phyloP scores from a whole-genome alignment of 1,284 basidiomycete species.

The Trichosporon asahii region DNA sequence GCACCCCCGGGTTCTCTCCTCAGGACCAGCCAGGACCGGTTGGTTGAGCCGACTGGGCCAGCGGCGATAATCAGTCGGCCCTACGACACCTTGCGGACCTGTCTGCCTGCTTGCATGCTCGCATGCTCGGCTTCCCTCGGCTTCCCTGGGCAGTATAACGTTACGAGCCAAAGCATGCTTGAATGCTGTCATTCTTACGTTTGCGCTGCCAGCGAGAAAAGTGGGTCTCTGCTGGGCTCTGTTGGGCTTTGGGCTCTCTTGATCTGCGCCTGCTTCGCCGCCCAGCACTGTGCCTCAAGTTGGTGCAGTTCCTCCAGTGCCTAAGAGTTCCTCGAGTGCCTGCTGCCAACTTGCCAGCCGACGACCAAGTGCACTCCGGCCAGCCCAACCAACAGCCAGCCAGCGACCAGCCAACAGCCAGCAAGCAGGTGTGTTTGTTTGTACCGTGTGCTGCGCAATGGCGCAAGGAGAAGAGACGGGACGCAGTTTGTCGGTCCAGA shows the following conservation, averaged over 20 bases:
- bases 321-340: background rate
- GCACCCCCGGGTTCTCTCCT: too few species aligned
- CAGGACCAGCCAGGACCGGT: too few species aligned
- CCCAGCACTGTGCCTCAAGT: too few species aligned
- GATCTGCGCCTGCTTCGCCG: too few species aligned
- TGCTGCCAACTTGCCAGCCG: background rate
- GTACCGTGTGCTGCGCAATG: background rate
- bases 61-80: too few species aligned
- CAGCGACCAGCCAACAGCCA: too few species aligned
- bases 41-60: too few species aligned
- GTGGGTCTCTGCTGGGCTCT: background rate
- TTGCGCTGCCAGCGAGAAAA: background rate
- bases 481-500: background rate
- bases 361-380: too few species aligned
- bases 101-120: too few species aligned
- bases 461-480: background rate
- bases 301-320: background rate
- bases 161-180: constrained; percentile 5
- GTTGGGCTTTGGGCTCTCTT: background rate
- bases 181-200: background rate
- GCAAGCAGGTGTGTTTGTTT: too few species aligned
- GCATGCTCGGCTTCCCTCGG: background rate
- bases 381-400: too few species aligned
- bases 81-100: background rate
- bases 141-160: background rate